These are phyloP conservation scores for Dioscorea cayenensis DNA, from an alignment of 116 monocot species.

Conservation along the genomic window DNA sequence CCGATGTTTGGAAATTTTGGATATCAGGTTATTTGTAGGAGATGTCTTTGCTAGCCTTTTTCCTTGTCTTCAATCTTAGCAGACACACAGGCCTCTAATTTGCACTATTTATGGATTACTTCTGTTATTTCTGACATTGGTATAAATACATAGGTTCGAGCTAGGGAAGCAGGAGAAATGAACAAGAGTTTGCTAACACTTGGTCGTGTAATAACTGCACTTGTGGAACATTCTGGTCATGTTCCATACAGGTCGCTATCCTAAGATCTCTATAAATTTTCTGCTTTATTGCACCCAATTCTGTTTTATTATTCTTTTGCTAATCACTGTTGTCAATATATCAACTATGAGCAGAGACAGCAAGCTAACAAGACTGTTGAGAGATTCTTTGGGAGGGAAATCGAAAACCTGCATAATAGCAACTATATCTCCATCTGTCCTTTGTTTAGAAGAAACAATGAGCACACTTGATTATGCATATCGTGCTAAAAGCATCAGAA, in stretches of 20 bases:
- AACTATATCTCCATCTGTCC: slow-evolving; percentile 63
- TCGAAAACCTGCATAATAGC: slow-evolving; percentile 92
- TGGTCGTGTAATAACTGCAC: slow-evolving; percentile 85
- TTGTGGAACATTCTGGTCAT: slow-evolving; percentile 78
- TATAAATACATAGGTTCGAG: slow-evolving; percentile 38
- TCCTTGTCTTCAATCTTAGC: too few species aligned
- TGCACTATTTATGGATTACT: background rate
- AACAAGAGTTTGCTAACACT: slow-evolving; percentile 89
- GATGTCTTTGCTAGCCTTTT: too few species aligned
- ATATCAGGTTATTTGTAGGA: too few species aligned
- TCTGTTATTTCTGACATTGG: background rate
- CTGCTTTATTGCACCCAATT: background rate
- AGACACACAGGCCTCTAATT: too few species aligned
- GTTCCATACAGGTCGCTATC: slow-evolving; percentile 70
- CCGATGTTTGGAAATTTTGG: too few species aligned
- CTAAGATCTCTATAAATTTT: background rate
- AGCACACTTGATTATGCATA: slow-evolving; percentile 81
- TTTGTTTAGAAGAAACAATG: slow-evolving; percentile 78
- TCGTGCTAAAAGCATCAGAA: slow-evolving; percentile 79
- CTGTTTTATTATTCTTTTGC: background rate
- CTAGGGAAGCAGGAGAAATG: slow-evolving; percentile 82
- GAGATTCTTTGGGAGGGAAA: slow-evolving; percentile 88
- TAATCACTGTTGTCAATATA: background rate
- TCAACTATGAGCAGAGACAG: slow-evolving; percentile 57
- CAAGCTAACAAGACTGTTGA: slow-evolving; percentile 78